phyloP scores from a whole-genome alignment of 441 rosid genomes.

The Manihot esculenta region DNA sequence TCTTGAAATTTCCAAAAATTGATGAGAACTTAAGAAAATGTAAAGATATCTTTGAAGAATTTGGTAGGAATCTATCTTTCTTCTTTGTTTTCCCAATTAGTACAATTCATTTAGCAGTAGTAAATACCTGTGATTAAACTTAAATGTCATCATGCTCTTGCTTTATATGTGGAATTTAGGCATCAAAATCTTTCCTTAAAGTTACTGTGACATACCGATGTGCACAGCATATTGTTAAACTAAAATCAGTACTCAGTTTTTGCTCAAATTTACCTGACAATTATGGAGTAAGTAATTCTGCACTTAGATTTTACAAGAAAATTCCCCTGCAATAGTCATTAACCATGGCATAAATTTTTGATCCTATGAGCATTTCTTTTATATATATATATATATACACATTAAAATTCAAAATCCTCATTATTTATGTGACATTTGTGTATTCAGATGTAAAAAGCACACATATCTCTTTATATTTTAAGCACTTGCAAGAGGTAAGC shows the following conservation, averaged over 20 bases:
- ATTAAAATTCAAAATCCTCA: neutral
- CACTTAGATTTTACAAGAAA: neutral
- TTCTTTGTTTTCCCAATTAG: neutral
- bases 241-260: no score
- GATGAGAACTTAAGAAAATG: constrained; percentile 78
- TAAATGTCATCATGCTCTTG: neutral
- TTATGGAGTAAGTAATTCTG: neutral
- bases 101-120: neutral
- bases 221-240: no score
- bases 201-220: neutral
- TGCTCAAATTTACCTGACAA: neutral
- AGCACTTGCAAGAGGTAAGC: constrained; percentile 1
- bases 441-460: neutral
- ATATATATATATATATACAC: no score
- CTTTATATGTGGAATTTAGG: neutral
- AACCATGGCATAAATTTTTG: neutral
- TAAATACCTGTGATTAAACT: neutral
- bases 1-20: constrained; percentile 90
- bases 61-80: constrained; percentile 48
- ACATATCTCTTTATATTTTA: neutral
- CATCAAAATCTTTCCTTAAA: neutral
- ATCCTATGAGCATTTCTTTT: neutral
- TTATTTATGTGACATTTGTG: neutral
- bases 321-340: neutral
- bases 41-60: constrained; percentile 76